Conservation (phyloP, 208 protist species). For the Zelonia costaricensis region DNA sequence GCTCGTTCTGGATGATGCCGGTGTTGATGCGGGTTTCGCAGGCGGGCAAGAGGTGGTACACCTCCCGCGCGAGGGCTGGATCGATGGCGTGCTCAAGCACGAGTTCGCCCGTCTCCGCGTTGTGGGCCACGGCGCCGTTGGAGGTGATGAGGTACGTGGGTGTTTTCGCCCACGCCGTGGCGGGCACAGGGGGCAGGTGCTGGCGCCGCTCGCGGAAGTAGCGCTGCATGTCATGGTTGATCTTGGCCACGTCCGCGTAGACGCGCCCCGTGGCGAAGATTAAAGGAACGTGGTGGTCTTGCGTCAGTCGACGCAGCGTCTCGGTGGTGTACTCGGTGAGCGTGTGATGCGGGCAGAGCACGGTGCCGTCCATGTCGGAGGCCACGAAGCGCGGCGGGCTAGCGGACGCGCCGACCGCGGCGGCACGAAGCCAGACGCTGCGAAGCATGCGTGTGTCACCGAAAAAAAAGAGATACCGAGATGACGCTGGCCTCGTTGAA, state of each 20-base stretch:
- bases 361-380: conserved; percentile 63
- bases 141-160: conserved; percentile 45
- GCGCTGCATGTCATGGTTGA: conserved; percentile 41
- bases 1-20: conserved; percentile 42
- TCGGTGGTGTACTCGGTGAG: conserved; percentile 34
- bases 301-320: conserved; percentile 51
- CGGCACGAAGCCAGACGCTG: conserved; percentile 4
- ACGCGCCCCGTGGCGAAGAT: conserved; percentile 75
- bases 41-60: conserved; percentile 37
- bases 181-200: conserved; percentile 26
- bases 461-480: no score
- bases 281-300: conserved; percentile 55
- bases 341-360: conserved; percentile 41
- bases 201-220: conserved; percentile 44
- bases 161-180: conserved; percentile 5
- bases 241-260: conserved; percentile 47
- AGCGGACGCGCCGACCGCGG: background rate
- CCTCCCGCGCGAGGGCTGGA: conserved; percentile 13
- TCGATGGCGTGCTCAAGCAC: conserved; percentile 37
- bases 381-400: conserved; percentile 40
- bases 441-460: no score
- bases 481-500: no score
- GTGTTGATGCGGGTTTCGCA: conserved; percentile 55
- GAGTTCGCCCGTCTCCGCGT: conserved; percentile 36
- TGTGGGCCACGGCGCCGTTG: conserved; percentile 55